Percentiles rank a stretch among this genome's conserved stretches.
Evolutionary conservation across 306 rosid genomes (phyloP).

Genomic region (Castanospermum australe): DNA sequence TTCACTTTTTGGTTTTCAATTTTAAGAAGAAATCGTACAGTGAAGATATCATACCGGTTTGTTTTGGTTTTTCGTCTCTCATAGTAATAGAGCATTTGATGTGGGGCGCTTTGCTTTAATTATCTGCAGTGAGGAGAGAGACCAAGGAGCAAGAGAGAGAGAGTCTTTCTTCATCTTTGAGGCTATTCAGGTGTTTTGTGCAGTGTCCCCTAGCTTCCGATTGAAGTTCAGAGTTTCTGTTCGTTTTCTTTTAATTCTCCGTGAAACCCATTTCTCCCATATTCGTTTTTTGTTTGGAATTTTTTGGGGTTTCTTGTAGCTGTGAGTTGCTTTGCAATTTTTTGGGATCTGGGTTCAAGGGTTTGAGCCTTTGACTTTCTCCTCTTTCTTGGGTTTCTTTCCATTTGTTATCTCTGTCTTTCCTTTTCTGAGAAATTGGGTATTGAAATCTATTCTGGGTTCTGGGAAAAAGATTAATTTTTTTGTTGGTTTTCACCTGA

Average conservation of each 20-base stretch:
- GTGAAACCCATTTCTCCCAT: background rate
- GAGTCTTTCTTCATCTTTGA: conserved; percentile 16
- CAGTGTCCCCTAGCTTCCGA: conserved; percentile 1
- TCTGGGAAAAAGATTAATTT: background rate
- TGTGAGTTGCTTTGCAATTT: conserved; percentile 16
- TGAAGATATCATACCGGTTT: conserved; percentile 24
- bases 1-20: background rate
- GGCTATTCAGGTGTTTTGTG: conserved; percentile 31
- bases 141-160: background rate
- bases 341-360: conserved; percentile 60
- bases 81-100: conserved; percentile 29
- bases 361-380: conserved; percentile 36
- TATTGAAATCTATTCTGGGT: background rate
- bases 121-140: conserved; percentile 21
- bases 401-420: background rate
- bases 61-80: conserved; percentile 38
- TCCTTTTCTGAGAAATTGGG: conserved; percentile 21
- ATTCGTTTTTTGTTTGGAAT: background rate
- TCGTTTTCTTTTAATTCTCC: background rate
- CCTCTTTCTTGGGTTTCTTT: conserved; percentile 6
- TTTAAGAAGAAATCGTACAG: background rate
- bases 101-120: conserved; percentile 36
- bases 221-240: background rate
- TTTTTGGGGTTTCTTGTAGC: background rate
- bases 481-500: conserved; percentile 20